These are phyloP conservation scores for Toxicodendron radicans DNA, from an alignment of 345 rosid genomes.

Conservation along the genomic window DNA sequence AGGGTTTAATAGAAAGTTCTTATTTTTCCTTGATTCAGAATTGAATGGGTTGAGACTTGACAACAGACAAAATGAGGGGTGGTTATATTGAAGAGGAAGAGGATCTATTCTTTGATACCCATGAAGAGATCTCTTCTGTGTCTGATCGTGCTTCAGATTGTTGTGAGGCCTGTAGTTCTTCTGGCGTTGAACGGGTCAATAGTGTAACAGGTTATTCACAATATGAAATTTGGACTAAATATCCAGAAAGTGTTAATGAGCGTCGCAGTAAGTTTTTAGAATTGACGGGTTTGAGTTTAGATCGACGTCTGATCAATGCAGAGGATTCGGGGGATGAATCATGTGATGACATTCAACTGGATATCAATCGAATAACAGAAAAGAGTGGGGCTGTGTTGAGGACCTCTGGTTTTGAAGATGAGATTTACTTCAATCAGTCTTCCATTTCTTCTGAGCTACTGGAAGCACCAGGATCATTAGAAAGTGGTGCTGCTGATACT, in stretches of 20 bases:
- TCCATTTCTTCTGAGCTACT: conserved; percentile 25
- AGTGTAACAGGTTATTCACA: conserved; percentile 22
- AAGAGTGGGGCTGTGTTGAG: conserved; percentile 41
- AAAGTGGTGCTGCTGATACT: conserved; percentile 1
- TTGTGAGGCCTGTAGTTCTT: conserved; percentile 36
- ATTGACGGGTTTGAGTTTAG: conserved; percentile 37
- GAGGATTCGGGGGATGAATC: conserved; percentile 29
- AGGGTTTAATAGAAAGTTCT: background rate
- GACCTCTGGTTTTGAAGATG: conserved; percentile 32
- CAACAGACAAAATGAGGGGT: conserved; percentile 30
- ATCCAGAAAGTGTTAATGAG: conserved; percentile 53
- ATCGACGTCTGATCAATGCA: conserved; percentile 21
- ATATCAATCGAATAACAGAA: conserved; percentile 28
- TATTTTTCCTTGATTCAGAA: conserved; percentile 27
- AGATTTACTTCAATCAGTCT: conserved; percentile 27
- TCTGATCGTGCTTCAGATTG: conserved; percentile 48
- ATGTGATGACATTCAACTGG: conserved; percentile 20
- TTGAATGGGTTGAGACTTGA: conserved; percentile 23
- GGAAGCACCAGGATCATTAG: conserved; percentile 35
- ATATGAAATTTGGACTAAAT: conserved; percentile 50
- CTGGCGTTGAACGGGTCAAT: conserved; percentile 19
- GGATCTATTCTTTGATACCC: conserved; percentile 56
- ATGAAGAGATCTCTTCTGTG: conserved; percentile 53
- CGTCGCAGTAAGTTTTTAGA: conserved; percentile 46
- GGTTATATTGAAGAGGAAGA: conserved; percentile 39